phyloP scores from a whole-genome alignment of 176 grass and related monocot species.

The Carex littledalei region DNA sequence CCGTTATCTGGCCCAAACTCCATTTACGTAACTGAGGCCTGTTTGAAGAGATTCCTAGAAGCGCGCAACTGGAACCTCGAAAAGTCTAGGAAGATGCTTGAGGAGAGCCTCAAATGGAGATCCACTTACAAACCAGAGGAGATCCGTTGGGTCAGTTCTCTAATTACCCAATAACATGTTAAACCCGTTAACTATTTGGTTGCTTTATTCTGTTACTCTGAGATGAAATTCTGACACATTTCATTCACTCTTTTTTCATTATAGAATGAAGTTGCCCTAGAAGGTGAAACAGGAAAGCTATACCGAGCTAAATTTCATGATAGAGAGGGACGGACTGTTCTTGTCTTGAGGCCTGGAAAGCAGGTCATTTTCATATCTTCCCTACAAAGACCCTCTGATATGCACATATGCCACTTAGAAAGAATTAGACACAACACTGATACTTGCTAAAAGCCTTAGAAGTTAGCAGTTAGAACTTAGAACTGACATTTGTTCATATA shows the following conservation, averaged over 20 bases:
- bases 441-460: neutral
- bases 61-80: slow-evolving; percentile 62
- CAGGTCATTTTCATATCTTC: slow-evolving; percentile 41
- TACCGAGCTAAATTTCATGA: slow-evolving; percentile 71
- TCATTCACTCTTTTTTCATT: slow-evolving; percentile 8
- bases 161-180: slow-evolving; percentile 2
- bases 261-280: slow-evolving; percentile 55
- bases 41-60: slow-evolving; percentile 69
- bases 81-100: slow-evolving; percentile 77
- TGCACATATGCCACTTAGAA: neutral
- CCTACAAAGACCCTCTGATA: neutral
- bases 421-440: neutral
- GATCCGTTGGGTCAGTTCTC: slow-evolving; percentile 60
- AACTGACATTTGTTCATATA: neutral
- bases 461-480: no score
- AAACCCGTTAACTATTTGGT: neutral
- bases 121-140: slow-evolving; percentile 58
- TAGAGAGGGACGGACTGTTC: slow-evolving; percentile 58
- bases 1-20: slow-evolving; percentile 34
- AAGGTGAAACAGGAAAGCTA: slow-evolving; percentile 78
- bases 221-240: neutral
- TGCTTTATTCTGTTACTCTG: neutral
- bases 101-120: slow-evolving; percentile 84
- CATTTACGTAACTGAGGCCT: slow-evolving; percentile 50
- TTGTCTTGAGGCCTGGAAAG: slow-evolving; percentile 63